A percentile compares a stretch with the other conserved stretches of the same genome.
phyloP scores from a whole-genome alignment of 345 rosid genomes.

The Brassica napus region DNA sequence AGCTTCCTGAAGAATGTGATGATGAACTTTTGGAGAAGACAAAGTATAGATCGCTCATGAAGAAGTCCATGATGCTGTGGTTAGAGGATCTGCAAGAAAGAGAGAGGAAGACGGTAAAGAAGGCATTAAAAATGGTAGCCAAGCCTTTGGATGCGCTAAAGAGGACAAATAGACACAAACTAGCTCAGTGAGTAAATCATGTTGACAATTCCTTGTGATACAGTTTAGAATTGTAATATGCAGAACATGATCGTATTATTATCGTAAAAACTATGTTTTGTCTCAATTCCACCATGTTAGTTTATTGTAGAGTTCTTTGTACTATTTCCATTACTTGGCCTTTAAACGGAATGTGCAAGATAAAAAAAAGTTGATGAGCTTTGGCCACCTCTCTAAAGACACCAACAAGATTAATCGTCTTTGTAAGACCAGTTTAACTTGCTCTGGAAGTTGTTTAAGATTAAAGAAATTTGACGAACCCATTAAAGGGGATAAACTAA shows the following conservation, averaged over 20 bases:
- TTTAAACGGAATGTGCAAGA: not conserved
- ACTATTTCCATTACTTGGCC: not conserved
- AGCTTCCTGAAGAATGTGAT: not conserved
- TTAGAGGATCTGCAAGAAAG: not conserved
- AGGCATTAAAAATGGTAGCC: not conserved
- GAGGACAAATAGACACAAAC: not conserved
- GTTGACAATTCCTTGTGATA: not conserved
- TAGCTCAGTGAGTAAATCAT: not conserved
- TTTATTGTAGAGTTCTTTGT: not conserved
- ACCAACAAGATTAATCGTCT: slow-evolving; percentile 50
- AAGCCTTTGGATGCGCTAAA: not conserved
- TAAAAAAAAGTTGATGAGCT: not conserved
- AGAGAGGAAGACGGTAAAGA: not conserved
- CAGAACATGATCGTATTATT: not conserved
- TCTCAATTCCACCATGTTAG: not conserved
- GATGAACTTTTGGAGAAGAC: not conserved
- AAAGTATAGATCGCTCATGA: not conserved
- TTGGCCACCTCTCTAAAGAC: slow-evolving; percentile 24
- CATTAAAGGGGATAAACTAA: not conserved
- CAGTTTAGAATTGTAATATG: not conserved
- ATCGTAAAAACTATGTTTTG: not conserved
- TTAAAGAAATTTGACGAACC: not conserved
- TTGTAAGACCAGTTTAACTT: slow-evolving; percentile 81
- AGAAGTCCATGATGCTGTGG: not conserved
- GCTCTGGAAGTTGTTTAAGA: slow-evolving; percentile 89